Percentiles rank a stretch among this genome's conserved stretches.
These are phyloP conservation scores for Oryza longistaminata DNA, from an alignment of 176 grass and related monocot genomes.

Conservation along the genomic window DNA sequence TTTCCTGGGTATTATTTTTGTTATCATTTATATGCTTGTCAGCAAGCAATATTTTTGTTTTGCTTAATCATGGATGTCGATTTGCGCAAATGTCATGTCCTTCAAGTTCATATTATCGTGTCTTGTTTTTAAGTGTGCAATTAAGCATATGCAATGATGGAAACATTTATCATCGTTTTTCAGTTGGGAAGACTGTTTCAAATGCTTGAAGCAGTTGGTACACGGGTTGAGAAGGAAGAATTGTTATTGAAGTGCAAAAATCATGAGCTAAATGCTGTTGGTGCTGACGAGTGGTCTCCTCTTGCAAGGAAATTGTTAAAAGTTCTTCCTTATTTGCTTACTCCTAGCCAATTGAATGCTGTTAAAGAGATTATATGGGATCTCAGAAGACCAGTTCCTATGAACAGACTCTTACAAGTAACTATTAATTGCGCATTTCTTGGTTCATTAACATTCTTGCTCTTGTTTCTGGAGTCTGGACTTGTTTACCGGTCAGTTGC, in stretches of 20 bases:
- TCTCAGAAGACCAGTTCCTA: conserved; percentile 84
- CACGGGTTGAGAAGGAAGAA: conserved; percentile 68
- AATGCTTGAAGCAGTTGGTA: conserved; percentile 90
- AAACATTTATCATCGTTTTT: conserved; percentile 42
- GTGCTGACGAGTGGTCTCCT: conserved; percentile 62
- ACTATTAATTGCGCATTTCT: conserved; percentile 36
- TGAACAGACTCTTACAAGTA: conserved; percentile 98
- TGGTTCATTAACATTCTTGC: conserved; percentile 26
- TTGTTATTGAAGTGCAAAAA: conserved; percentile 75
- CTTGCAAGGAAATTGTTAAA: conserved; percentile 69
- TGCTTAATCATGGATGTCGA: conserved; percentile 19
- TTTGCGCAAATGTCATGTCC: conserved; percentile 15
- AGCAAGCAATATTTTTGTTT: conserved; percentile 22
- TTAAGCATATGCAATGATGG: conserved; percentile 29
- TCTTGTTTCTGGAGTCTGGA: conserved; percentile 36
- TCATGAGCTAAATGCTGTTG: conserved; percentile 67
- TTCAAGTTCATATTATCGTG: conserved; percentile 23
- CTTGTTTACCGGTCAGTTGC: conserved; percentile 28
- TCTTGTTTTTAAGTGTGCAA: conserved; percentile 19
- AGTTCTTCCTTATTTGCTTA: conserved; percentile 82
- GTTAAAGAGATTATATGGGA: conserved; percentile 99
- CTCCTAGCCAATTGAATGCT: conserved; percentile 78
- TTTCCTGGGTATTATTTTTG: conserved; percentile 13
- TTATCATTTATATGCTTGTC: conserved; percentile 26
- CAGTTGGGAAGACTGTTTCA: conserved; percentile 91